Conservation (phyloP, 371 early-diverging fungal species). For the Nematocida ausubeli region DNA sequence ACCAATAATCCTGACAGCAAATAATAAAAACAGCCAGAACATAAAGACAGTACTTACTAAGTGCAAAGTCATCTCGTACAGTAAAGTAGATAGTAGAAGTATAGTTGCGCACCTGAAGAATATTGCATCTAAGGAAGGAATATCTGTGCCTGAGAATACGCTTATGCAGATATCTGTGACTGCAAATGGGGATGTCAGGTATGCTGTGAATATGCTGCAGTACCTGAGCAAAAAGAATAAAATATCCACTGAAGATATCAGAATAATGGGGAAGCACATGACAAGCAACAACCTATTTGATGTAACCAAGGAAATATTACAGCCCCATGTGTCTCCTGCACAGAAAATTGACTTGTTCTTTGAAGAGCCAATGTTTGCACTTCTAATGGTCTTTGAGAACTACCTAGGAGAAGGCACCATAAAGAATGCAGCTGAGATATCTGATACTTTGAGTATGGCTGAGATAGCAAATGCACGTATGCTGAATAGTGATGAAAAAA, state of each 20-base stretch:
- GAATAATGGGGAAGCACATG: slow-evolving; percentile 69
- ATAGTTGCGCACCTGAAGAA: slow-evolving; percentile 74
- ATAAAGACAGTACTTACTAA: slow-evolving; percentile 79
- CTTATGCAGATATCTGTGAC: slow-evolving; percentile 77
- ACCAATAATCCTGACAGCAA: slow-evolving; percentile 97
- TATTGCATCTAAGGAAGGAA: slow-evolving; percentile 76
- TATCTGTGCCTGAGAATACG: slow-evolving; percentile 75
- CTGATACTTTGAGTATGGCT: slow-evolving; percentile 31
- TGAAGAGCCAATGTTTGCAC: slow-evolving; percentile 79
- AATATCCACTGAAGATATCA: slow-evolving; percentile 77
- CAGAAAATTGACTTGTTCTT: slow-evolving; percentile 86
- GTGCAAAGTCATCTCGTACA: slow-evolving; percentile 81
- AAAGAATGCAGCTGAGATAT: slow-evolving; percentile 28
- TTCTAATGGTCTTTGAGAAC: slow-evolving; percentile 81
- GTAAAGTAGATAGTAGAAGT: slow-evolving; percentile 71
- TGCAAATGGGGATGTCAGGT: slow-evolving; percentile 90
- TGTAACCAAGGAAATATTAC: slow-evolving; percentile 73
- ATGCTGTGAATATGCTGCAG: slow-evolving; percentile 86
- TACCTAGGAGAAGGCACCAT: slow-evolving; percentile 58
- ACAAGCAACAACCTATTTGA: slow-evolving; percentile 76
- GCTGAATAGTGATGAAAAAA: slow-evolving; percentile 1
- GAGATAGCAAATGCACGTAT: neutral
- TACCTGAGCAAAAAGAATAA: slow-evolving; percentile 72
- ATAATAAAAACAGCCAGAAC: slow-evolving; percentile 83
- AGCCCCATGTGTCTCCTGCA: slow-evolving; percentile 68